Evolutionary conservation across 2,329 filamentous ascomycete genomes (phyloP), one percentile per base, ranked within the genome.

Genomic region (Pyrenochaeta sp.): DNA sequence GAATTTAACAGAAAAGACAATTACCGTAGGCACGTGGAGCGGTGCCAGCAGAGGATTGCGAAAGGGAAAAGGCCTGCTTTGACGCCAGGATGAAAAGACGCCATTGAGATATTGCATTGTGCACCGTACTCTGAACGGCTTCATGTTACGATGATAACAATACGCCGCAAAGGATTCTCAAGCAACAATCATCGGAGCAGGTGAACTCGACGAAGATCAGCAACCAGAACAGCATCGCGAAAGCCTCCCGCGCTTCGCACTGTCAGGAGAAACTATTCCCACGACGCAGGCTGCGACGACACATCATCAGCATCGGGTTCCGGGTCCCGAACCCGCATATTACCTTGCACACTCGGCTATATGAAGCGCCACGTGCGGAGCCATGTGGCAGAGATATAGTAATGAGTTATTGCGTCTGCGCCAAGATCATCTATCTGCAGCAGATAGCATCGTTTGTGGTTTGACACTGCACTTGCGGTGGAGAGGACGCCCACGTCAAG

Each of bases 1-100:
- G 42, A 47, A 3, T 56, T 45, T 19, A 34, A 3, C 5, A 42
- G 54, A 3, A 56, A 52, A 8, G 54, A 56, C 7, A 51, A 56
- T 10, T 47, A 47, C 8, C 19, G 0, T 6, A 42, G 54, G 28
- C 48, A 56, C 30, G 42, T 56, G 4, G 13, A 22, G 2, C 45
- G 49, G 19, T 56, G 54, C 22, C 30, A 42, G 36, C 10, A 15
- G 7, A 24, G 9, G 32, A 19, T 6, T 24, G 39, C 24, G 30
- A 32, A 32, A 10, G 0, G 15, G n/a, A 5, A 47, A 42, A 22
- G 36, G 22, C 39, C n/a, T 5, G 36, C 36, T 15, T 42, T 9
- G n/a, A 22, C 39, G 19, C 39, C 39, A 22, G 39, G 39, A 22
- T 42, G 39, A 42, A 13, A 22, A 22, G 39, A 22, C n/a, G 22